Conservation (phyloP, 1,139 yeast genomes). For the Zygosaccharomyces pseudobailii region DNA sequence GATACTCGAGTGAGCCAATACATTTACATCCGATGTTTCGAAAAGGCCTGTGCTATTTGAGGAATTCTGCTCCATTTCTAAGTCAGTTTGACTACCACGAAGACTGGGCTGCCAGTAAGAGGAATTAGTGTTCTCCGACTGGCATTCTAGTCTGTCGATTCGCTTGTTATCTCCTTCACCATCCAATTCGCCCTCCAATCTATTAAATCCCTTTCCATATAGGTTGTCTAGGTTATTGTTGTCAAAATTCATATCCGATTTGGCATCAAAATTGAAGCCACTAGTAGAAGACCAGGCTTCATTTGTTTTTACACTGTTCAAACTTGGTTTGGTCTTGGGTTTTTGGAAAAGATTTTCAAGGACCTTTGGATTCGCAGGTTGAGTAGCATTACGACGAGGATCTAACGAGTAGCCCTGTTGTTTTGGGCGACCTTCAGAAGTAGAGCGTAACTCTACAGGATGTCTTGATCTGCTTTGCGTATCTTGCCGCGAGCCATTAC, state of each 20-base stretch:
- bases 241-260: not conserved
- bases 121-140: not conserved
- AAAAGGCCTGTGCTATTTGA: not conserved
- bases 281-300: conserved; percentile 11
- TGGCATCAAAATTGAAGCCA: conserved; percentile 6
- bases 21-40: conserved; percentile 17
- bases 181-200: not conserved
- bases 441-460: conserved; percentile 5
- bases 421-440: conserved; percentile 2
- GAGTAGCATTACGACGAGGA: conserved; percentile 30
- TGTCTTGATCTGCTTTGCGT: conserved; percentile 6
- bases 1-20: conserved; percentile 31
- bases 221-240: not conserved
- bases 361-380: conserved; percentile 19
- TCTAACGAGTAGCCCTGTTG: conserved; percentile 20
- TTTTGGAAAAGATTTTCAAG: conserved; percentile 18
- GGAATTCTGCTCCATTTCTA: not conserved
- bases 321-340: conserved; percentile 10
- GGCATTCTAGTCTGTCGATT: not conserved
- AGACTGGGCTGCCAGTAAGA: conserved; percentile 3
- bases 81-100: not conserved
- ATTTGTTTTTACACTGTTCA: conserved; percentile 11
- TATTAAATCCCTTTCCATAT: not conserved
- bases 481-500: not conserved
- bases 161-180: not conserved